Evolutionary conservation across 2,329 filamentous ascomycete genomes (phyloP), one percentile per base, ranked within the genome.

Genomic region (Alternaria rosae): DNA sequence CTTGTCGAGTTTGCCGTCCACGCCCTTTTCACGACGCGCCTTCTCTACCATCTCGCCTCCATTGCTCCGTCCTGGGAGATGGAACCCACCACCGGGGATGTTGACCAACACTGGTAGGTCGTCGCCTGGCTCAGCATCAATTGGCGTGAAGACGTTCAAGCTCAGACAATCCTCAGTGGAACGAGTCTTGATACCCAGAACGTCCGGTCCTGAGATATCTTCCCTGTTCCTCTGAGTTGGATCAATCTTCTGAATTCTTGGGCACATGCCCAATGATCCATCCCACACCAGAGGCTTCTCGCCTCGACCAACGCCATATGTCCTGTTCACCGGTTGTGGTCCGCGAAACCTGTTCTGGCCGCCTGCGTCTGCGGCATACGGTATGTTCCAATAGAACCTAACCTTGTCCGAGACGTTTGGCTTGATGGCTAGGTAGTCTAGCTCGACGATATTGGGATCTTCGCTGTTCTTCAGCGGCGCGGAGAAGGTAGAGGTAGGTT

Each of bases 41-140:
- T 77, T 77, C 55, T 71, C 71, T 26, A 75, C 73, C 68, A 76
- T 71, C 45, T 74, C 74, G 6, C 68, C 70, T 28, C 74, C 73
- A 51, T 74, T 77, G 45, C 72, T 70, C 30, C 75, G 67, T 8
- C 75, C 75, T 15, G 75, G 75, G 4, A 76, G 57, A 54, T 82
- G 80, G 70, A 82, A 82, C 0, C 80, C 80, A 43, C 80, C 81
- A 6, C 82, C 82, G 21, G 82, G 82, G 70, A 83, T 83, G 62
- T 82, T 83, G 2, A 84, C 78, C 20, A 81, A 68, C 1, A 82
- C 80, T 28, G 79, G 70, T 12, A 77, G 53, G 38, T 77, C 74
- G 25, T 77, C 75, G 11, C 75, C 75, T 26, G 74, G 55, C 50
- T 76, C 68, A 11, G 75, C 75, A 59, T 77, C 75, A 32, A 72